Evolutionary conservation across 2,329 filamentous ascomycete species (phyloP), one percentile per base, ranked within the genome.

Genomic region (Calonectria pteridis): DNA sequence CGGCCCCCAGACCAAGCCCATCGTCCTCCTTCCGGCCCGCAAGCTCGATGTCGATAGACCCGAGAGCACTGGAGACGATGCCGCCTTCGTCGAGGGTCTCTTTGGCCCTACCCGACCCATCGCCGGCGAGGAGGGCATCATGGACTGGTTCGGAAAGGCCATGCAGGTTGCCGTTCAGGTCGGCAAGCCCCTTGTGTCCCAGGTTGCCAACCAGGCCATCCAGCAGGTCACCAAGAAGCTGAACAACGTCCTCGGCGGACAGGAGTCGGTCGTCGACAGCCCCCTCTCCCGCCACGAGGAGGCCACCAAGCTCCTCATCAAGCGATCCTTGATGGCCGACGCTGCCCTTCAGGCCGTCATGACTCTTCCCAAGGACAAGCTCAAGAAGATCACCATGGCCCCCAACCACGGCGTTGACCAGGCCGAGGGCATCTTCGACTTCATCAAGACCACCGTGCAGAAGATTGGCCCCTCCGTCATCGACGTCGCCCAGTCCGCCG

Each of bases 251-350:
- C n/a, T 23, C 10, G 20, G 51, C 7, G 40, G 69, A 4, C 23
- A 33, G 16, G 65, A 67, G 35, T 67, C 65, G 6, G 26, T 40
- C 37, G n/a, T 20, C 18, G 35, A 46, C 28, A 16, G 37, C 37
- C 35, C 62, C 1, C 28, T 49, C 10, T 11, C 66, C 16, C n/a
- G 51, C 7, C 63, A 76, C 18, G 20, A 69, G 0, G 3, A 77
- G 11, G 76, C 73, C 1, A 66, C 71, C 5, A 69, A 66, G 0
- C 28, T 78, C 18, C 76, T 77, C 5, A 49, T 78, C n/a, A 59
- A 74, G 6, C 76, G 74, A 1, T 71, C 76, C 1, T 58, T 79
- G 29, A 72, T 77, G 62, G 76, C 75, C 6, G 74, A 77, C 53
- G 70, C 67, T 10, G 77, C 76, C 9, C 69, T 72, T 10, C 76